Conservation (phyloP, 1,284 basidiomycete genomes). For the Mycena citricolor region DNA sequence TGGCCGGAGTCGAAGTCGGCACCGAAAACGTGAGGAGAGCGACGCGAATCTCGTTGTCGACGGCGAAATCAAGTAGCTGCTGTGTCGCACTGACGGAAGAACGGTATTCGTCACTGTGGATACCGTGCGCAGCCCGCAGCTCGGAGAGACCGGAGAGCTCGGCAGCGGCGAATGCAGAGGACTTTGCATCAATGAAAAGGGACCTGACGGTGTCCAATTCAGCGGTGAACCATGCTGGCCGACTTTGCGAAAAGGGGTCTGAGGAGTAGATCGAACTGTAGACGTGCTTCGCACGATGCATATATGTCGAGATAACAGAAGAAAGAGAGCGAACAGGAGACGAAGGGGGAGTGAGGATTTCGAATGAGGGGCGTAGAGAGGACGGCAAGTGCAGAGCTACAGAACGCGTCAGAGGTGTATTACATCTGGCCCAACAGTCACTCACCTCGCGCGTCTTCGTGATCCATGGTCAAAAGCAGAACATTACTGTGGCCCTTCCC, state of each 20-base stretch:
- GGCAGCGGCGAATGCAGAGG: conserved; percentile 57
- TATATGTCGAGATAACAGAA: conserved; percentile 53
- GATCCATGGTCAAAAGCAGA: conserved; percentile 57
- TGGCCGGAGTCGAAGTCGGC: conserved; percentile 29
- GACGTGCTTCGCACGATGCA: conserved; percentile 54
- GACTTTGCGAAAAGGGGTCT: conserved; percentile 33
- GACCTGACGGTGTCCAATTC: conserved; percentile 44
- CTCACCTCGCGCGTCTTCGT: conserved; percentile 58
- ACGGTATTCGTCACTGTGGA: conserved; percentile 53
- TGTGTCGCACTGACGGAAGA: conserved; percentile 45
- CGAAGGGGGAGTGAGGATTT: conserved; percentile 31
- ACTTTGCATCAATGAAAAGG: conserved; percentile 49
- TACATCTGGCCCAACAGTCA: conserved; percentile 5
- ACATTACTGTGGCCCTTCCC: conserved; percentile 53
- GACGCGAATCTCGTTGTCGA: conserved; percentile 43
- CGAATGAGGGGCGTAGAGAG: conserved; percentile 50
- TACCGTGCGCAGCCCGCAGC: conserved; percentile 47
- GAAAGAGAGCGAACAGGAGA: conserved; percentile 39
- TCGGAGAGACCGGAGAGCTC: conserved; percentile 52
- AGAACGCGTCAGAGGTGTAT: conserved; percentile 15
- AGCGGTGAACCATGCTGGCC: conserved; percentile 36
- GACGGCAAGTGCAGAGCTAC: conserved; percentile 39
- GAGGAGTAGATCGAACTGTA: conserved; percentile 52
- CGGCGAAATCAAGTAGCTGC: conserved; percentile 41
- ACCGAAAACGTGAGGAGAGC: conserved; percentile 51